These are phyloP conservation scores for Fusarium bulbicola DNA, from an alignment of 2,329 filamentous ascomycete species.

Conservation along the genomic window DNA sequence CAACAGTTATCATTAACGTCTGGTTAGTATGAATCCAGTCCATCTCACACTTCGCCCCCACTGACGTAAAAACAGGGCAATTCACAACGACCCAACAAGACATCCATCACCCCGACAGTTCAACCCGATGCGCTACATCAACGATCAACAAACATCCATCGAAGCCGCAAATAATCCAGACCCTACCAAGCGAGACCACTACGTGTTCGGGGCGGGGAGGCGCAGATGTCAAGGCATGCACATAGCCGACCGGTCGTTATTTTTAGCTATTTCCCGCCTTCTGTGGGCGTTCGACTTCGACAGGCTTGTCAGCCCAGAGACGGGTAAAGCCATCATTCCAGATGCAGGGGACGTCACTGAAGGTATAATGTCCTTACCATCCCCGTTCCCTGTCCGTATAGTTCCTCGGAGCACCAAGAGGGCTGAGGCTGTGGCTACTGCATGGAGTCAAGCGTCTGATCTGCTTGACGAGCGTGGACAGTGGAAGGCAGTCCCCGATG, in stretches of 20 bases:
- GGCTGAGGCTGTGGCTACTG: not conserved
- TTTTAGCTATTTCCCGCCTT: not conserved
- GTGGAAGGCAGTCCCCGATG: not conserved
- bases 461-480: not conserved
- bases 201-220: not conserved
- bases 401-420: not conserved
- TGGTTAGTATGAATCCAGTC: not conserved
- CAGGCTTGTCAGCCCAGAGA: not conserved
- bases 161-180: not conserved
- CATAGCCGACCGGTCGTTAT: not conserved
- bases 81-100: not conserved
- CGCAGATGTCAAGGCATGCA: not conserved
- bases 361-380: not conserved
- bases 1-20: not conserved
- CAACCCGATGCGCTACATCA: not conserved
- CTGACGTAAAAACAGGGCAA: not conserved
- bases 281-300: not conserved
- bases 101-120: not conserved
- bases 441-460: not conserved
- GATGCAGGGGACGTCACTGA: not conserved
- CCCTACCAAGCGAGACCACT: not conserved
- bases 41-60: fast-evolving
- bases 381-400: not conserved
- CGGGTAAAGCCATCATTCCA: fast-evolving
- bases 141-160: not conserved